These are phyloP conservation scores for Calonectria honghensis DNA, from an alignment of 2,329 filamentous ascomycete species.

Conservation along the genomic window DNA sequence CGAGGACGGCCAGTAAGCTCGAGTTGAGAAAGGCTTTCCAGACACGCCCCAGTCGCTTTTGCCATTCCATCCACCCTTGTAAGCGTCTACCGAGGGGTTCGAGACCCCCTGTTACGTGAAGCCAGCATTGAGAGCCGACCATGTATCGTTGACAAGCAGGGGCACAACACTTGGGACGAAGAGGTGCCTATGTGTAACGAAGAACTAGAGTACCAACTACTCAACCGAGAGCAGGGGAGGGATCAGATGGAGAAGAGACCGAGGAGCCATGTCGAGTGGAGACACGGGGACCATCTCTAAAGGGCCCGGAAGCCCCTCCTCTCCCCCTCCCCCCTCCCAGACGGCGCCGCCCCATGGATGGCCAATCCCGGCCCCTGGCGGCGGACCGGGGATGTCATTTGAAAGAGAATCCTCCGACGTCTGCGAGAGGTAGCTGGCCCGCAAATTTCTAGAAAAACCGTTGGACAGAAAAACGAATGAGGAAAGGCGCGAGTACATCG, in stretches of 20 bases:
- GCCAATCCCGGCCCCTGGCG: slow-evolving; percentile 54
- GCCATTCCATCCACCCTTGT: slow-evolving; percentile 53
- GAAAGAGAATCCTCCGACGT: slow-evolving; percentile 59
- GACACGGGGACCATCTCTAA: slow-evolving; percentile 56
- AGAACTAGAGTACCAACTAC: slow-evolving; percentile 53
- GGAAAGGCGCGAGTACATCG: slow-evolving; percentile 45
- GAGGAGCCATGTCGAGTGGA: slow-evolving; percentile 55
- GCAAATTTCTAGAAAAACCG: slow-evolving; percentile 59
- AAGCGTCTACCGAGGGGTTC: slow-evolving; percentile 60
- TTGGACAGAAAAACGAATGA: slow-evolving; percentile 52
- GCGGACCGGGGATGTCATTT: slow-evolving; percentile 53
- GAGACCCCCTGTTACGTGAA: slow-evolving; percentile 52
- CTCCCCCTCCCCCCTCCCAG: slow-evolving; percentile 46
- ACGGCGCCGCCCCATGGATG: slow-evolving; percentile 46
- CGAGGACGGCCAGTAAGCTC: slow-evolving; percentile 48
- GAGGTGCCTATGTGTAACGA: slow-evolving; percentile 47
- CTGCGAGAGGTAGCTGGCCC: slow-evolving; percentile 52
- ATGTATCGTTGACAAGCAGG: slow-evolving; percentile 56
- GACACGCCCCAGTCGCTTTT: slow-evolving; percentile 54
- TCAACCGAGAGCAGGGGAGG: slow-evolving; percentile 48
- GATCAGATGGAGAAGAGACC: slow-evolving; percentile 54
- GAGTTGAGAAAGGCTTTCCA: slow-evolving; percentile 52
- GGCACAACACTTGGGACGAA: slow-evolving; percentile 50
- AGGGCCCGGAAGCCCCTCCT: slow-evolving; percentile 56
- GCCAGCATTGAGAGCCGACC: slow-evolving; percentile 48